Conservation (phyloP, 106 monocot genomes). For the Acanthochlamys bracteata region DNA sequence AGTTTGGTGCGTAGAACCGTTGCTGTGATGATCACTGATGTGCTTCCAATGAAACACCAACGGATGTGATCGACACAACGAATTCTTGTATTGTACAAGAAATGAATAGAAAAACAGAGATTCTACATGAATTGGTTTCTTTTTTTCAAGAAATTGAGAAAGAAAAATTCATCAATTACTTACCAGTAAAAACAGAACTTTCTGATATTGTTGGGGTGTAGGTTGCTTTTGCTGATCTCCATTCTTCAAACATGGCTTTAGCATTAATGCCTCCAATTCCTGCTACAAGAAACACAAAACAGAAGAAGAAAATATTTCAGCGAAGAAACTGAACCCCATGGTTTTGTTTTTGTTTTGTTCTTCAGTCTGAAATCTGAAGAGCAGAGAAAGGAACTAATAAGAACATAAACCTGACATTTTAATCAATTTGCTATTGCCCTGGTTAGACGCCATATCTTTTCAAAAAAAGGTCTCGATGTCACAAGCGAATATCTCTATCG, state of each 20-base stretch:
- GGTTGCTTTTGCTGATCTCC: slow-evolving; percentile 43
- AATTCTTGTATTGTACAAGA: not conserved
- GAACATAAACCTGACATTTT: no score
- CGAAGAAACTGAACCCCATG: no score
- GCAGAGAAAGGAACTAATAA: no score
- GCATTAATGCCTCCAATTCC: no score
- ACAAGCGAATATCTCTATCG: no score
- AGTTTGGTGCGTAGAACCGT: slow-evolving; percentile 88
- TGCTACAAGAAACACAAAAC: no score
- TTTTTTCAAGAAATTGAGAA: not conserved
- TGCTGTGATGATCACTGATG: slow-evolving; percentile 58
- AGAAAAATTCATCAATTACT: not conserved
- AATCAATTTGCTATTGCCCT: no score
- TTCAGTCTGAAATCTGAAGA: no score
- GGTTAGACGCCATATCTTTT: no score
- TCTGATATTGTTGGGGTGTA: slow-evolving; percentile 16
- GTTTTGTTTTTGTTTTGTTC: no score
- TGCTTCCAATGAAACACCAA: slow-evolving; percentile 67
- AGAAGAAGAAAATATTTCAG: no score
- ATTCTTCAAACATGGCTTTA: slow-evolving; percentile 18
- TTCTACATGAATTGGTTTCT: not conserved
- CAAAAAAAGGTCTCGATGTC: no score
- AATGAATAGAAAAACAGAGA: not conserved
- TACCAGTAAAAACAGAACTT: slow-evolving; percentile 14
- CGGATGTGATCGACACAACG: slow-evolving; percentile 81